Percentiles rank a stretch among this genome's conserved stretches.
Conservation (phyloP, 805 yeast species). For the Saccharomycopsis javanensis region DNA sequence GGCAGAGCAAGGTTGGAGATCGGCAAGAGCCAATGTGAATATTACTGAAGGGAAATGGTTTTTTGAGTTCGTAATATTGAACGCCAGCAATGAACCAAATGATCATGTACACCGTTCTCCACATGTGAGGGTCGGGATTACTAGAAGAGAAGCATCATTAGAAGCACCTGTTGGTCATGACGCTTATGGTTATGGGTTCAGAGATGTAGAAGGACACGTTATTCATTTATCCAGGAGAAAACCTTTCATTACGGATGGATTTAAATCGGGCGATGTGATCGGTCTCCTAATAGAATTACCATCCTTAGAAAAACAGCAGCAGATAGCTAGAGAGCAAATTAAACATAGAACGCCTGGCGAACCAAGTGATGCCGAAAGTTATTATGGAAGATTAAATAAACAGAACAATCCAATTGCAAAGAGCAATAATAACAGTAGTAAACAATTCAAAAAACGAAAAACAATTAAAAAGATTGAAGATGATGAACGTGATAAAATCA, state of each 20-base stretch:
- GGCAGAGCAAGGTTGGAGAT: conserved; percentile 69
- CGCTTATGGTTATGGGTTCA: conserved; percentile 83
- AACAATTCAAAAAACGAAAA: conserved; percentile 14
- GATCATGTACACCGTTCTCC: conserved; percentile 26
- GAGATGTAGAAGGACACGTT: conserved; percentile 69
- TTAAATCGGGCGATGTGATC: conserved; percentile 68
- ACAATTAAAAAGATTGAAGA: conserved; percentile 9
- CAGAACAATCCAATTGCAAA: conserved; percentile 8
- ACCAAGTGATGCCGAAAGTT: conserved; percentile 20
- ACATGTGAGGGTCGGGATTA: conserved; percentile 78
- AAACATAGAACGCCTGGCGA: conserved; percentile 23
- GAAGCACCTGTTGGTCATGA: conserved; percentile 97
- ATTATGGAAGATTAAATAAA: conserved; percentile 19
- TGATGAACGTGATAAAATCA: conserved; percentile 13
- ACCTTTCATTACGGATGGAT: conserved; percentile 42
- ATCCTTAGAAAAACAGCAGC: conserved; percentile 33
- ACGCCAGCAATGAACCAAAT: conserved; percentile 26
- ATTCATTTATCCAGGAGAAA: conserved; percentile 66
- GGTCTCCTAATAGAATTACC: conserved; percentile 76
- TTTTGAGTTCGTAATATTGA: conserved; percentile 60
- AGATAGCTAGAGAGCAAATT: conserved; percentile 32
- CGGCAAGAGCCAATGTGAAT: conserved; percentile 63
- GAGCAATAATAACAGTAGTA: neutral
- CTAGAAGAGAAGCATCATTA: conserved; percentile 74
- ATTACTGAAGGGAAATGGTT: conserved; percentile 73